Evolutionary conservation across 1,284 basidiomycete species (phyloP).

Genomic region (Testicularia cyperi): DNA sequence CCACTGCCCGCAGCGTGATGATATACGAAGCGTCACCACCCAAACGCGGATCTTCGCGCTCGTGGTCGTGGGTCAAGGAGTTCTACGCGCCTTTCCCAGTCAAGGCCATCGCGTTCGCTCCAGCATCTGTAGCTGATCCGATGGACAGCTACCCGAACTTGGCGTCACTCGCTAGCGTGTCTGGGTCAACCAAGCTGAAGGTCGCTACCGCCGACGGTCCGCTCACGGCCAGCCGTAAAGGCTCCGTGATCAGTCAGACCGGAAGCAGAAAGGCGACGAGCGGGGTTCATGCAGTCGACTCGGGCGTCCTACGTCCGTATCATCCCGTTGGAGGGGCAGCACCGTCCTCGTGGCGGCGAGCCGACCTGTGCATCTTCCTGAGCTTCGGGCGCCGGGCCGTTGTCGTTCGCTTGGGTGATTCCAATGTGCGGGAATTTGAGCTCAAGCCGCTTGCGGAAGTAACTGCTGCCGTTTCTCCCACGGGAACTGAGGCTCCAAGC

Average conservation of each 20-base stretch:
- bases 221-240: constrained; percentile 16
- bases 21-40: constrained; percentile 44
- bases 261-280: no score
- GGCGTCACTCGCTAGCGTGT: constrained; percentile 1
- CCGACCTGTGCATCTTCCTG: constrained; percentile 43
- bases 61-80: constrained; percentile 45
- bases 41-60: constrained; percentile 11
- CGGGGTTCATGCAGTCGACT: no score
- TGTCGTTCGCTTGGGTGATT: constrained; percentile 40
- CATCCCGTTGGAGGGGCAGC: constrained; percentile 7
- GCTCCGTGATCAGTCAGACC: no score
- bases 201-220: constrained; percentile 24
- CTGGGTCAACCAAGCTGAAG: constrained; percentile 15
- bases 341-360: constrained; percentile 35
- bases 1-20: constrained; percentile 36
- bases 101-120: constrained; percentile 36
- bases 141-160: constrained; percentile 1
- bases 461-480: neutral
- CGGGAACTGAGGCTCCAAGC: neutral
- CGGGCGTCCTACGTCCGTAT: constrained; percentile 9
- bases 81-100: constrained; percentile 40
- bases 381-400: constrained; percentile 44
- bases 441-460: constrained; percentile 31
- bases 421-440: constrained; percentile 44
- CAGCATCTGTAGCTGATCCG: constrained; percentile 18